Percentiles rank a stretch among this genome's conserved stretches.
phyloP scores from a whole-genome alignment of 2,329 filamentous ascomycete genomes.

The Rachicladosporium sp. region DNA sequence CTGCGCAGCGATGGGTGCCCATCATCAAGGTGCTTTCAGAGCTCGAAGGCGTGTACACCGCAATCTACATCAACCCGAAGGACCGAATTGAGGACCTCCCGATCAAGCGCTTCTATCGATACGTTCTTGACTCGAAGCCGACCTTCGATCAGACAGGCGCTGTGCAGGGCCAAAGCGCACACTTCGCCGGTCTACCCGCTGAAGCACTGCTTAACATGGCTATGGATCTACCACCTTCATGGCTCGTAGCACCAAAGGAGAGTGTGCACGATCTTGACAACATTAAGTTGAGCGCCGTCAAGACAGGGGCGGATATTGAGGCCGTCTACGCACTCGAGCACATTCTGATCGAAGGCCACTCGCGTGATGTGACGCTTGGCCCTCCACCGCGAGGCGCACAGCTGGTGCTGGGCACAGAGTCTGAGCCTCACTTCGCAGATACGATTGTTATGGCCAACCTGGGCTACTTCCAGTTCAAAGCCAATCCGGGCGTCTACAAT shows the following conservation, averaged over 20 bases:
- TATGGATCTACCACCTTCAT: slow-evolving; percentile 87
- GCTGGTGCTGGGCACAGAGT: slow-evolving; percentile 70
- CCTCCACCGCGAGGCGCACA: slow-evolving; percentile 75
- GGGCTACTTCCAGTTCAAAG: slow-evolving; percentile 98
- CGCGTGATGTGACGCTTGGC: slow-evolving; percentile 58
- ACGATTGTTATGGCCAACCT: slow-evolving; percentile 98
- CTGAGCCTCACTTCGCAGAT: slow-evolving; percentile 69
- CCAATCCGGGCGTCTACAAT: slow-evolving; percentile 86
- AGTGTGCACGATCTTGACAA: slow-evolving; percentile 90
- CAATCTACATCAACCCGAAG: slow-evolving; percentile 74
- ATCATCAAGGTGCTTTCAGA: slow-evolving; percentile 78
- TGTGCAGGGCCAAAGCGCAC: slow-evolving; percentile 47
- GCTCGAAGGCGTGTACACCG: slow-evolving; percentile 70
- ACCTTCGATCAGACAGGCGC: slow-evolving; percentile 59
- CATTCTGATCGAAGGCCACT: slow-evolving; percentile 93
- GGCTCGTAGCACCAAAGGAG: slow-evolving; percentile 87
- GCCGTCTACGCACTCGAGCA: slow-evolving; percentile 84
- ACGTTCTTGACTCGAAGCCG: slow-evolving; percentile 70
- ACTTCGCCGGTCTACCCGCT: slow-evolving; percentile 69
- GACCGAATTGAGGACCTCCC: slow-evolving; percentile 74
- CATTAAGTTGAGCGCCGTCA: slow-evolving; percentile 76
- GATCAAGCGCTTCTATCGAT: slow-evolving; percentile 89
- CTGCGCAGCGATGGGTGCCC: slow-evolving; percentile 78
- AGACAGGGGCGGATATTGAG: slow-evolving; percentile 56
- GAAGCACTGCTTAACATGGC: slow-evolving; percentile 80